Evolutionary conservation across 495 filamentous ascomycete genomes (phyloP).

Genomic region (Lepraria neglecta): DNA sequence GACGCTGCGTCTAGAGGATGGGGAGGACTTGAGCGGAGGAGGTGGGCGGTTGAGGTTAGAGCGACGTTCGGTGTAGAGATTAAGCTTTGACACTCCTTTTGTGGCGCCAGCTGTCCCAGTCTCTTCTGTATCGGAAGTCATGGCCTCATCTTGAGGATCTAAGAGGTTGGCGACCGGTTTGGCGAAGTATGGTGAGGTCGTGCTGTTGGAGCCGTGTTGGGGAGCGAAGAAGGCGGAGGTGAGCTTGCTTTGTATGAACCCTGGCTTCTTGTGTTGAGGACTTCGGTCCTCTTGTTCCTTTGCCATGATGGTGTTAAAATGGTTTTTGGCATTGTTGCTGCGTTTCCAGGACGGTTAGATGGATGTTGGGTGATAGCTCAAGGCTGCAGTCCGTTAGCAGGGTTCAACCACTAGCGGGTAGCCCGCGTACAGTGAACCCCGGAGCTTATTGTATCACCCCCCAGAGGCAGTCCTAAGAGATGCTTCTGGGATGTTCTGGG

Average conservation of each 20-base stretch:
- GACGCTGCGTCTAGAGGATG: slow-evolving; percentile 12
- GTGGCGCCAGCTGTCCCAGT: neutral
- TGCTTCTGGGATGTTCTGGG: too few relatives aligned
- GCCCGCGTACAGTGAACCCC: too few relatives aligned
- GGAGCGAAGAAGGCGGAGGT: slow-evolving; percentile 9
- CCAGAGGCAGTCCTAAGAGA: too few relatives aligned
- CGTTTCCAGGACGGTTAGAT: neutral
- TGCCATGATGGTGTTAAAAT: neutral
- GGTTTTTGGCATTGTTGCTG: neutral
- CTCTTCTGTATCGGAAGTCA: neutral
- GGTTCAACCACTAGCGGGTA: neutral
- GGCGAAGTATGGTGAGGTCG: slow-evolving; percentile 8
- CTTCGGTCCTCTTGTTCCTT: neutral
- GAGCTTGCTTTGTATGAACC: slow-evolving; percentile 11
- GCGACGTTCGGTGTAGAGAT: slow-evolving; percentile 20
- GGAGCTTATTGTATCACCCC: too few relatives aligned
- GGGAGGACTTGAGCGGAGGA: slow-evolving; percentile 10
- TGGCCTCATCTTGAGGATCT: neutral
- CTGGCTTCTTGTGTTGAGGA: slow-evolving; percentile 1
- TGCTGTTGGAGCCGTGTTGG: neutral
- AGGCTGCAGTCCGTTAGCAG: neutral
- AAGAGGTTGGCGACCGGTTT: neutral
- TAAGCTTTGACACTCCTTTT: neutral
- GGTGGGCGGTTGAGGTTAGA: slow-evolving; percentile 16
- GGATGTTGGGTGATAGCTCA: neutral